Conservation (phyloP, 1,284 basidiomycete genomes). For the Heterobasidion annosum region DNA sequence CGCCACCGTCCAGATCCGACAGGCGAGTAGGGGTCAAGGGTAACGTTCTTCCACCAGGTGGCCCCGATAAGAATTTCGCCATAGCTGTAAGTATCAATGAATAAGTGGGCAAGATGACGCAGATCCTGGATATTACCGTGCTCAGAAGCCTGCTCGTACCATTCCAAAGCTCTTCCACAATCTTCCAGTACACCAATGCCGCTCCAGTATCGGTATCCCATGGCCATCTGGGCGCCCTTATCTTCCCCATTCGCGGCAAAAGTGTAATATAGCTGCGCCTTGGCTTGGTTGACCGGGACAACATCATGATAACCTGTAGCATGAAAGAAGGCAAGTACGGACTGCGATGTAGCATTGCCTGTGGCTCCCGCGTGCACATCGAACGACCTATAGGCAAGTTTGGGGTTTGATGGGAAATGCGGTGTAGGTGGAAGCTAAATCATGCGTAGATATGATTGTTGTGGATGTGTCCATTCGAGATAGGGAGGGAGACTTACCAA, state of each 20-base stretch:
- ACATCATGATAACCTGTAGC: slow-evolving; percentile 74
- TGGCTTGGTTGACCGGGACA: slow-evolving; percentile 59
- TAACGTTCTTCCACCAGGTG: slow-evolving; percentile 84
- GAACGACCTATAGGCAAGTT: slow-evolving; percentile 53
- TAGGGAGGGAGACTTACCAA: slow-evolving; percentile 40
- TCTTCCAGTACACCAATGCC: slow-evolving; percentile 88
- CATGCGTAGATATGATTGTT: not conserved
- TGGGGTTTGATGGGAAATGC: slow-evolving; percentile 52
- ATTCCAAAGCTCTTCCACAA: slow-evolving; percentile 73
- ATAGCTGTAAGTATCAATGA: slow-evolving; percentile 42
- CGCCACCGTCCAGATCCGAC: slow-evolving; percentile 86
- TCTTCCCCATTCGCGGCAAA: slow-evolving; percentile 87
- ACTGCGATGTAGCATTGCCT: slow-evolving; percentile 79
- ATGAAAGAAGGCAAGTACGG: slow-evolving; percentile 80
- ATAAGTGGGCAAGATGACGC: not conserved
- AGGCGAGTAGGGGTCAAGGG: slow-evolving; percentile 78
- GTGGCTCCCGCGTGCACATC: slow-evolving; percentile 53
- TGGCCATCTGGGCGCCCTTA: slow-evolving; percentile 83
- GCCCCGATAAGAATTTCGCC: slow-evolving; percentile 69
- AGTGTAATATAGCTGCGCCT: slow-evolving; percentile 87
- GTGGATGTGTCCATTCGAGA: slow-evolving; percentile 1
- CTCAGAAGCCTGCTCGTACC: slow-evolving; percentile 84
- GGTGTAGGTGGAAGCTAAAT: slow-evolving; percentile 63
- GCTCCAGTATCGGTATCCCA: slow-evolving; percentile 93
- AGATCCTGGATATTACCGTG: slow-evolving; percentile 40